Conservation (phyloP, 352 stramenopile genomes). For the Phytophthora fragariae region DNA sequence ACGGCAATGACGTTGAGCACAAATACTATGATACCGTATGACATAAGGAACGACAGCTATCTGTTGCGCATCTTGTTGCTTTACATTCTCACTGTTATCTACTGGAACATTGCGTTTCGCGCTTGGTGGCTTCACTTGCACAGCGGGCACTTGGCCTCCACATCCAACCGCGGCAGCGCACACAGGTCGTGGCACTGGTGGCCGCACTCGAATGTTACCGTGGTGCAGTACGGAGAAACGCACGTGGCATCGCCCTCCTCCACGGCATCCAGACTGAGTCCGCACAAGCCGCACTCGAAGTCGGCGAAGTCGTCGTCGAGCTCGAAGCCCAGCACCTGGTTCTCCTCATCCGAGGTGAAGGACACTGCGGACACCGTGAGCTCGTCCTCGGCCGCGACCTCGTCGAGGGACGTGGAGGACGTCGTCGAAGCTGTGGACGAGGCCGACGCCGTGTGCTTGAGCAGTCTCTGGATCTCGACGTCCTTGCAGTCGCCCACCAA, state of each 20-base stretch:
- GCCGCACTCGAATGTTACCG: constrained; percentile 44
- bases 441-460: constrained; percentile 21
- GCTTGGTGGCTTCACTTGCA: constrained; percentile 16
- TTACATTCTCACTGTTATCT: constrained; percentile 34
- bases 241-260: constrained; percentile 17
- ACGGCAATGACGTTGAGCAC: background rate
- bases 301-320: constrained; percentile 35
- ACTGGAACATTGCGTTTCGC: constrained; percentile 4
- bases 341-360: constrained; percentile 45
- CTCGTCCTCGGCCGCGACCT: constrained; percentile 12
- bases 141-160: constrained; percentile 37
- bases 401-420: constrained; percentile 15
- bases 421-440: constrained; percentile 25
- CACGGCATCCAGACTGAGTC: constrained; percentile 32
- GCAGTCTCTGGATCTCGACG: constrained; percentile 16
- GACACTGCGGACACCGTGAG: constrained; percentile 34
- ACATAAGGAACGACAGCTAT: background rate
- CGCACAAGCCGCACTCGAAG: constrained; percentile 36
- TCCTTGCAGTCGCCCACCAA: constrained; percentile 39
- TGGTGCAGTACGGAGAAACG: constrained; percentile 32
- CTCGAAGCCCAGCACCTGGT: constrained; percentile 32
- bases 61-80: constrained; percentile 9
- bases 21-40: too few relatives aligned
- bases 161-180: constrained; percentile 35
- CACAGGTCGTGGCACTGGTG: constrained; percentile 49